Evolutionary conservation across 805 yeast species (phyloP).

Genomic region (Kuraishia hungarica): DNA sequence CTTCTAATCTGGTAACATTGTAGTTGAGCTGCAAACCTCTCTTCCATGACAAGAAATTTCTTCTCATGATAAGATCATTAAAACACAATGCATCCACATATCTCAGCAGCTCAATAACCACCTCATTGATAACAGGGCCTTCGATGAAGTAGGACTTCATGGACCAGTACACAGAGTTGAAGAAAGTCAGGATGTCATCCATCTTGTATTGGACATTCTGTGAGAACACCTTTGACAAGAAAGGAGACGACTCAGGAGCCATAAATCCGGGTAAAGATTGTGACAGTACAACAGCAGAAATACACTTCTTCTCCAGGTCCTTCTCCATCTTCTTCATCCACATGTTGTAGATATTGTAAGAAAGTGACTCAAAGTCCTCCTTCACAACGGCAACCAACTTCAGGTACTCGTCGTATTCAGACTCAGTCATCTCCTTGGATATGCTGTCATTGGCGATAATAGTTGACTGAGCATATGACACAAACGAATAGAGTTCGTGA

Average conservation of each 20-base stretch:
- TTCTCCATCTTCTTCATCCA: slow-evolving; percentile 96
- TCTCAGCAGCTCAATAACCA: slow-evolving; percentile 71
- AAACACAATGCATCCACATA: slow-evolving; percentile 90
- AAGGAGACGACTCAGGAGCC: slow-evolving; percentile 75
- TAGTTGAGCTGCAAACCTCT: slow-evolving; percentile 95
- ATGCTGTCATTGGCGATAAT: slow-evolving; percentile 76
- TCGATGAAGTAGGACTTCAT: slow-evolving; percentile 89
- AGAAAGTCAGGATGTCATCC: slow-evolving; percentile 88
- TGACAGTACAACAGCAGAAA: slow-evolving; percentile 90
- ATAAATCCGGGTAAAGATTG: slow-evolving; percentile 95
- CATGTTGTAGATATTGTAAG: slow-evolving; percentile 89
- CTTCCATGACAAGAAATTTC: slow-evolving; percentile 94
- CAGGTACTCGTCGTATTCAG: slow-evolving; percentile 84
- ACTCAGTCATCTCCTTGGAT: slow-evolving; percentile 77
- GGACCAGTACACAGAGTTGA: slow-evolving; percentile 87
- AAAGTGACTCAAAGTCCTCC: slow-evolving; percentile 88
- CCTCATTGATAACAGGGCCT: slow-evolving; percentile 74
- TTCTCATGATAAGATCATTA: slow-evolving; percentile 91
- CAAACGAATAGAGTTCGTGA: slow-evolving; percentile 91
- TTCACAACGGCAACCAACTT: slow-evolving; percentile 83
- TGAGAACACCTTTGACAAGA: slow-evolving; percentile 75
- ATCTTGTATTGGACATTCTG: slow-evolving; percentile 69
- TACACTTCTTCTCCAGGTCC: slow-evolving; percentile 81
- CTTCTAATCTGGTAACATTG: slow-evolving; percentile 92
- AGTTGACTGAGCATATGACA: slow-evolving; percentile 88